Base-by-base conservation (phyloP, 2,329 filamentous ascomycete species). In the Tolypocladium cylindrosporum region DNA sequence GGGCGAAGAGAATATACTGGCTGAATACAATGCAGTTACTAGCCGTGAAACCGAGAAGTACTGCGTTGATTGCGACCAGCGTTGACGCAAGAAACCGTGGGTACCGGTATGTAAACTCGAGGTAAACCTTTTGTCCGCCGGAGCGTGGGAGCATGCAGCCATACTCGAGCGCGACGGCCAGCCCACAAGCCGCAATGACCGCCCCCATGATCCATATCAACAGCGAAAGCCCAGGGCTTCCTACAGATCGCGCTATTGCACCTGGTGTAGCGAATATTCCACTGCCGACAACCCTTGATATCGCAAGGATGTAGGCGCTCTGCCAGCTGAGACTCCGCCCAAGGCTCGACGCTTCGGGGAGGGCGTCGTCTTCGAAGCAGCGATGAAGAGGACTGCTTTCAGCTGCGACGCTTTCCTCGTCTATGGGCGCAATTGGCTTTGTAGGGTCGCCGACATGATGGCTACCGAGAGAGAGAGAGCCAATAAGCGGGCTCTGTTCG, bases 211-310 rank as follows among this genome's bases (percentile, higher is more conserved):
- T 57, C 87, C 87, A 90, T 3, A 90, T 69, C 1, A 79, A 61
- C 1, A 90, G 69, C 0, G 84, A 79, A 2, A 89, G 71, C 0
- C 86, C 86, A 0, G 86, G 77, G 57, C 86, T 90, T 1, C 88
- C 88, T 2, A 85, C 83, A 0, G 83, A 80, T 42, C 82, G 79
- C 3, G 88, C 76, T 55, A 91, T 88, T 5, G 85, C 79, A 0
- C 84, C 86, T 0, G 85, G 87, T 0, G 86, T 89, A 0, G 87
- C 86, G 65, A 90, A 90, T 61, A 90, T 88, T 34, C 86, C 87
- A 64, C 80, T 86, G 14, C 86, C 86, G 37, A 89, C 84, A 7
- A 89, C 84, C 14, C 86, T 79, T 1, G 84, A 87, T 34, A 89
- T 84, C 9, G 87, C 83, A 24, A 89, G 75, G 57, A 89, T 84